Evolutionary conservation across 1,139 yeast genomes (phyloP), one percentile per base, ranked within the genome.

Genomic region (Blastobotrys serpentis): DNA sequence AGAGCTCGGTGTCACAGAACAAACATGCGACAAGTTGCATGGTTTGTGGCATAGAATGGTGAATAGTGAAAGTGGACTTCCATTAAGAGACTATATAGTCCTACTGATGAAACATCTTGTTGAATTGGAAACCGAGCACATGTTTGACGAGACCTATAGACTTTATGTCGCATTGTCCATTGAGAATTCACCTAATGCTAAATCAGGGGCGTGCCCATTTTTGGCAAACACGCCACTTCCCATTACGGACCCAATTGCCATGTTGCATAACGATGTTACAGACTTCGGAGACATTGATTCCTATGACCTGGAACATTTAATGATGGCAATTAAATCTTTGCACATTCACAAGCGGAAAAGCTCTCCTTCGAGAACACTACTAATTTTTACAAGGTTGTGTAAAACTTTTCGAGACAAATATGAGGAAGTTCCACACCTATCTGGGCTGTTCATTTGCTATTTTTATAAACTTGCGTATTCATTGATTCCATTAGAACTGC

Each of bases 401-500:
- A 4, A 29, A 4, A 11, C 7, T 4, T 4, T 29, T 6, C 4
- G 4, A 11, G 13, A 11, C 7, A 29, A 29, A 11, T 29, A 29
- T 29, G 32, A 14, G n/a, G n/a, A 7, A 11, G n/a, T 11, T 6
- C 32, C 14, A 4, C 13, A 14, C 13, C 13, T 29, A 23, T 29
- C 32, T 4, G 13, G 13, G n/a, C 14, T 14, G 13, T 11, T 29
- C 25, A 4, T 18, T 3, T 13, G 13, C 11, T 36, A 6, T 19
- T 36, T 36, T 18, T n/a, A 19, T 10, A 17, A 18, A 7, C 8
- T 36, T 4, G 16, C 25, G 2, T 19, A 17, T 18, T 18, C 40
- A n/a, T 8, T 36, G 25, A 10, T 36, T 23, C 40, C 40, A 3
- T 36, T 19, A 11, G 40, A 36, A 18, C 4, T 36, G 5, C 37